Percentiles rank a stretch among this genome's conserved stretches.
Conservation (phyloP, 352 stramenopile species). For the Phytopythium ostracodes region DNA sequence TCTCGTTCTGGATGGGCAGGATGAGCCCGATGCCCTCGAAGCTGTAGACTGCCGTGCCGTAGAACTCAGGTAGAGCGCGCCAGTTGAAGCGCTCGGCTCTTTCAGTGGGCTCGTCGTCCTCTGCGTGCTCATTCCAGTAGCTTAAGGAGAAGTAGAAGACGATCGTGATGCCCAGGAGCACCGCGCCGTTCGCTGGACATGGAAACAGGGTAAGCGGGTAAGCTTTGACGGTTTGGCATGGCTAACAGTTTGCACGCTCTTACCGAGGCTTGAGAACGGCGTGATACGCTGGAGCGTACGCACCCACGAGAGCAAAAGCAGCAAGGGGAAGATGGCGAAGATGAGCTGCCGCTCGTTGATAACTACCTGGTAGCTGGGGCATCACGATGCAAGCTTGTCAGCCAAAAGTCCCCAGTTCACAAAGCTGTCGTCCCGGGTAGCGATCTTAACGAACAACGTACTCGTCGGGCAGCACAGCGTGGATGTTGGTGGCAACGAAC, state of each 20-base stretch:
- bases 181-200: constrained; percentile 49
- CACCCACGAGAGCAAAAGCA: constrained; percentile 74
- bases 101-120: constrained; percentile 16
- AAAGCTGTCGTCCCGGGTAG: not conserved
- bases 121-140: constrained; percentile 40
- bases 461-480: constrained; percentile 62
- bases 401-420: not conserved
- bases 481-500: constrained; percentile 80
- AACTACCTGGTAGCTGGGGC: constrained; percentile 37
- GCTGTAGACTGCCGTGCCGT: constrained; percentile 77
- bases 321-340: constrained; percentile 63
- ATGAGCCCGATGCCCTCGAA: constrained; percentile 81
- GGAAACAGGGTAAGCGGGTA: not conserved
- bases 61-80: constrained; percentile 59
- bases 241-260: not conserved
- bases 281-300: constrained; percentile 70
- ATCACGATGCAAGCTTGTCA: not conserved
- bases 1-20: constrained; percentile 77
- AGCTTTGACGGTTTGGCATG: not conserved
- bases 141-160: constrained; percentile 80
- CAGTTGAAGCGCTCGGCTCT: constrained; percentile 18
- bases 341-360: constrained; percentile 77
- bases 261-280: constrained; percentile 68
- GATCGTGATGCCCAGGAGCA: constrained; percentile 64
- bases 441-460: constrained; percentile 10